Percentiles rank a stretch among this genome's conserved stretches.
Conservation (phyloP, 2,329 filamentous ascomycete species). For the Trichoderma simmonsii region DNA sequence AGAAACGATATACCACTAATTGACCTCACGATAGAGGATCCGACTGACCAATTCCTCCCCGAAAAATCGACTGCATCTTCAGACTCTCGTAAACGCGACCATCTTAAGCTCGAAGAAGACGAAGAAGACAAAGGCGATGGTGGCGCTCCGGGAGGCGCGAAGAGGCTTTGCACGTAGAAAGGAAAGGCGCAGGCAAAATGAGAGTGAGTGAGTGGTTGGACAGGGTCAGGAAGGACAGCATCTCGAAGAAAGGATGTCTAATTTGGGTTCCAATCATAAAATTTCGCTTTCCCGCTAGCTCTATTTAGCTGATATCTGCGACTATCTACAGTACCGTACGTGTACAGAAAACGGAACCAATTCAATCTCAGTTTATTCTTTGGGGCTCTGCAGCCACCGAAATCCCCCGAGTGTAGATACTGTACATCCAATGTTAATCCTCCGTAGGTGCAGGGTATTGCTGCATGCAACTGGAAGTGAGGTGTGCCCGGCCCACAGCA, state of each 20-base stretch:
- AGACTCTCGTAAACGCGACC: not conserved
- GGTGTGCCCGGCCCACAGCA: not conserved
- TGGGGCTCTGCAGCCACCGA: not conserved
- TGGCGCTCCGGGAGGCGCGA: not conserved
- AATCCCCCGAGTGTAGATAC: not conserved
- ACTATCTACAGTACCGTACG: not conserved
- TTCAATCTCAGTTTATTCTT: not conserved
- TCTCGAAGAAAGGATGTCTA: not conserved
- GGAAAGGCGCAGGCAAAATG: not conserved
- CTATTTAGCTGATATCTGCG: not conserved
- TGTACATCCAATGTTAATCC: not conserved
- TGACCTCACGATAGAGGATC: slow-evolving; percentile 9
- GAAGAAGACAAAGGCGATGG: not conserved
- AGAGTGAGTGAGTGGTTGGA: not conserved
- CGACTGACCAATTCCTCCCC: not conserved
- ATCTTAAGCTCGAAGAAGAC: not conserved
- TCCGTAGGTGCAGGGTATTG: not conserved
- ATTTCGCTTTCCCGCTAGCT: not conserved
- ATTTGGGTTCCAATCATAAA: not conserved
- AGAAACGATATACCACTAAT: not conserved
- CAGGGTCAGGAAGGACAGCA: not conserved
- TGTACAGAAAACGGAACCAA: not conserved
- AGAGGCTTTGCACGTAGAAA: not conserved
- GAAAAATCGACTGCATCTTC: not conserved
- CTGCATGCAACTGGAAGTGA: not conserved